Conservation (phyloP, 1,284 basidiomycete species). For the Trametes hirsuta region DNA sequence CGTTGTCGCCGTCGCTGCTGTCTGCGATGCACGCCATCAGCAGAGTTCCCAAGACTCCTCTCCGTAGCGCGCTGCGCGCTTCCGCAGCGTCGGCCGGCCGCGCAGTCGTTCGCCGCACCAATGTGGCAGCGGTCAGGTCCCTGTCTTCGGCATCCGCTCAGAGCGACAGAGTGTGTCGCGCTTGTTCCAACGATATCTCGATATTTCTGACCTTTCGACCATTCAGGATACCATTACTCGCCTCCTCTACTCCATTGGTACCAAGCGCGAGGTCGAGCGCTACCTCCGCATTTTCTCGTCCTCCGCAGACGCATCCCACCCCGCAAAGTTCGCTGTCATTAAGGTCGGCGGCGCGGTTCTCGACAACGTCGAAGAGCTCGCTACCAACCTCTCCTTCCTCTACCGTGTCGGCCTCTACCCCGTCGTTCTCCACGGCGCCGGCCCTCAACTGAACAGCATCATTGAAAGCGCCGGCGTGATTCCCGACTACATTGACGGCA, state of each 20-base stretch:
- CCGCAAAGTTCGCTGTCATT: conserved; percentile 92
- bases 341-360: conserved; percentile 95
- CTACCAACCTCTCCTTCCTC: conserved; percentile 90
- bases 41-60: conserved; percentile 23
- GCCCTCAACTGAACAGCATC: conserved; percentile 92
- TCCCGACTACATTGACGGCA: conserved; percentile 95
- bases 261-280: conserved; percentile 93
- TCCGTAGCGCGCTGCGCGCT: conserved; percentile 30
- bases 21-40: conserved; percentile 30
- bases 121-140: conserved; percentile 37
- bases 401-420: conserved; percentile 95
- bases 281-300: conserved; percentile 96
- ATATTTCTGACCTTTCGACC: not conserved
- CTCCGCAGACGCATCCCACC: conserved; percentile 79
- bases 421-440: conserved; percentile 92
- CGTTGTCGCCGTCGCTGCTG: conserved; percentile 1
- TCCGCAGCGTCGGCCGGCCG: conserved; percentile 47
- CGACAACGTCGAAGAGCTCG: conserved; percentile 88
- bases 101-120: conserved; percentile 44
- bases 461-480: conserved; percentile 89
- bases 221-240: conserved; percentile 89
- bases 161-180: conserved; percentile 53
- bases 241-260: conserved; percentile 92
- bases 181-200: not conserved
- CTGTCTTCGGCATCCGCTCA: conserved; percentile 56